Base-by-base conservation (phyloP, 2,329 filamentous ascomycete genomes). In the Neonectria punicea region DNA sequence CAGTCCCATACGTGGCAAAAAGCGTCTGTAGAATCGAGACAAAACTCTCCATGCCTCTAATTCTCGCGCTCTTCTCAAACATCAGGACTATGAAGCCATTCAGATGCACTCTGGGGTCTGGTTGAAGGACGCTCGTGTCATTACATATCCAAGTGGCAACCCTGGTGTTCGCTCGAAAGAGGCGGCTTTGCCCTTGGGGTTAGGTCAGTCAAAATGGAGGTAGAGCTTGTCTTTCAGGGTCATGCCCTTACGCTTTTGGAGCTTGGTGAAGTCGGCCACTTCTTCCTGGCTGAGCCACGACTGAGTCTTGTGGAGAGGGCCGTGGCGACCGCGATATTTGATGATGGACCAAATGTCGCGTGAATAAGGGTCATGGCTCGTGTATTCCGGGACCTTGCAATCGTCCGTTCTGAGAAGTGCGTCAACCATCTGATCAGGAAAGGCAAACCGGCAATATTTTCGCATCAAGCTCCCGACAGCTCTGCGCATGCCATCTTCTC, bases 281-380 rank as follows among this genome's bases (percentile, higher is more conserved):
- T 22, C 18, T 13, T 60, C 36, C 25, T 51, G 32, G 11, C 18
- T 20, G 18, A 55, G 32, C 55, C 30, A 44, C 22, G 28, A 43
- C 13, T 28, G 34, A 6, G 25, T 43, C 10, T 53, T 20, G 10
- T 25, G 14, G 13, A 54, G 16, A 36, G 25, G 16, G 5, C 11
- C 43, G 32, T 51, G 32, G 3, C 56, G 28, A 16, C 50, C 56
- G 10, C 56, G 51, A 32, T 56, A 60, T n/a, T 56, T 64, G 34
- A 64, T 60, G 36, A 60, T 64, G 16, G 44, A 64, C 56, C 50
- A 60, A 9, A 64, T 64, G 28, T 51, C 61, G n/a, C 36, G n/a
- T 1, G 49, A 43, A 5, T 13, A 36, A 36, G 34, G 34, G 25
- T 41, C 47, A 53, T 51, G 16, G n/a, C 10, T 43, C 10, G 50